Evolutionary conservation across 2,329 filamentous ascomycete species (phyloP).

Genomic region (Bipolaris gigantea): DNA sequence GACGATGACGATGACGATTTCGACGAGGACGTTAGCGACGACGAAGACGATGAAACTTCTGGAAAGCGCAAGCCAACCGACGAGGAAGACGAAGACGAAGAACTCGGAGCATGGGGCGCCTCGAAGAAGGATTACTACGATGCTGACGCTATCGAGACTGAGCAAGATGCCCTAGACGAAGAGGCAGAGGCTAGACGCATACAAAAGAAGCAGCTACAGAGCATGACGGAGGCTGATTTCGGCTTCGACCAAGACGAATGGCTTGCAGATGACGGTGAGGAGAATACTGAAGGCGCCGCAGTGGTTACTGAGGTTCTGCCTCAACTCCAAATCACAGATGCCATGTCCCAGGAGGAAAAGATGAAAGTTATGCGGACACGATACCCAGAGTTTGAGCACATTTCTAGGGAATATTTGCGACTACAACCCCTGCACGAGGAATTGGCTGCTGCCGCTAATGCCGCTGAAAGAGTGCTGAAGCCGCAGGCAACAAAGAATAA

Average conservation of each 20-base stretch:
- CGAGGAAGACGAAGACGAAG: slow-evolving; percentile 55
- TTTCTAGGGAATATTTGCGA: slow-evolving; percentile 77
- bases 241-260: slow-evolving; percentile 90
- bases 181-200: slow-evolving; percentile 85
- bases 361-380: slow-evolving; percentile 73
- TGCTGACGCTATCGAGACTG: slow-evolving; percentile 73
- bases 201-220: slow-evolving; percentile 86
- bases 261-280: slow-evolving; percentile 58
- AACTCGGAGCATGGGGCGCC: slow-evolving; percentile 78
- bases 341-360: slow-evolving; percentile 75
- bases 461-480: slow-evolving; percentile 53
- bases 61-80: slow-evolving; percentile 46
- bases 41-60: slow-evolving; percentile 38
- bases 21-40: slow-evolving; percentile 43
- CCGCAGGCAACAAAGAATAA: slow-evolving; percentile 29
- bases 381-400: slow-evolving; percentile 89
- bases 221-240: slow-evolving; percentile 90
- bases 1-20: slow-evolving; percentile 48
- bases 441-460: slow-evolving; percentile 61
- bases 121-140: slow-evolving; percentile 92
- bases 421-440: slow-evolving; percentile 65
- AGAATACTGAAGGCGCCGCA: slow-evolving; percentile 52
- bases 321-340: slow-evolving; percentile 76
- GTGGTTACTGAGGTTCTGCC: slow-evolving; percentile 86
- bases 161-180: slow-evolving; percentile 81